Evolutionary conservation across 202 grass and related monocot genomes (phyloP), one percentile per base, ranked within the genome.

Genomic region (Bolboschoenoplectus hybrid): DNA sequence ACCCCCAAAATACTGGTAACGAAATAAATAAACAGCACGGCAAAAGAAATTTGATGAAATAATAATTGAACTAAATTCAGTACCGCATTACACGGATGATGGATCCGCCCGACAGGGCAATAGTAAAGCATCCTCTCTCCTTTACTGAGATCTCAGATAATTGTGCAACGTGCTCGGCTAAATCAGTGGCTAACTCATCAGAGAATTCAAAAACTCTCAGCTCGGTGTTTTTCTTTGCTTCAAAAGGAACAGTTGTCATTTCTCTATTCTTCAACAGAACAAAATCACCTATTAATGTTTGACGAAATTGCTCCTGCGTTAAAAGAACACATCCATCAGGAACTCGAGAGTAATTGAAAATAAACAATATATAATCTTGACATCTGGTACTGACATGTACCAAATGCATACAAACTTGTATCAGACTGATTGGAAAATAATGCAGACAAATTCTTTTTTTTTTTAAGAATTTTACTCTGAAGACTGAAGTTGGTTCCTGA

Each of bases 121-220:
- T 89, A 50, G 97, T 85, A 85, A 99, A 99, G 80, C 76, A 99
- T 84, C 97, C 97, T 86, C 93, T 91, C 86, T 99, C 97, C 81
- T 96, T 99, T 44, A 99, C 97, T 75, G 93, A 92, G 81, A 92
- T 92, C 89, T 99, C 97, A 82, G 97, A 99, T 65, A 99, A 82
- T 73, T 94, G 92, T 0, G 97, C 88, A 75, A 99, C 89, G 85
- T 99, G 97, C 81, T 99, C 97, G 35, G 89, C 97, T 63, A 99
- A 90, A 87, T 97, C 90, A 79, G 88, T 94, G 80, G 89, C 67
- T 43, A 99, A 92, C 81, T 99, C 97, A 79, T 97, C 90, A 84
- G 56, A 85, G 88, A 85, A 94, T 75, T 97, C 97, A 84, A 97
- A 97, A 84, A 99, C 67, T 69, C 92, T 93, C 77, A 99, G 44